Percentiles rank a stretch among this genome's conserved stretches.
Conservation (phyloP, 2,329 filamentous ascomycete genomes). For the Ambrosiella beaveri region DNA sequence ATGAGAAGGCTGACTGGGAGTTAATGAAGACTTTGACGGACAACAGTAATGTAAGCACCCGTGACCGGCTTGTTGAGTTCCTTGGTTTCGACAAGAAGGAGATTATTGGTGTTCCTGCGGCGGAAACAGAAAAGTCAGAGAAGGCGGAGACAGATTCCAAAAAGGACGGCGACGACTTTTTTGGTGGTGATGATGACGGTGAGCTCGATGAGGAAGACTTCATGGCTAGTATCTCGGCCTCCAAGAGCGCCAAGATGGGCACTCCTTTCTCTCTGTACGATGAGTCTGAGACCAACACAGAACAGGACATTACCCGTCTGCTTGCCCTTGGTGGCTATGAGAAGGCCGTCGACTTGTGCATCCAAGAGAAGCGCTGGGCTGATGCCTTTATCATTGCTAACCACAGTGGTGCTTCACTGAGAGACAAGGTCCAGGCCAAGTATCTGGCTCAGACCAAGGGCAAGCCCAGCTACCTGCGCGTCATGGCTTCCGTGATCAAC, state of each 20-base stretch:
- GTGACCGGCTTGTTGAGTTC: slow-evolving; percentile 71
- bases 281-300: slow-evolving; percentile 65
- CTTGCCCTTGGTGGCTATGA: slow-evolving; percentile 83
- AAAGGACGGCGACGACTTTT: slow-evolving; percentile 67
- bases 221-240: slow-evolving; percentile 65
- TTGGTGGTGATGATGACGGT: slow-evolving; percentile 39
- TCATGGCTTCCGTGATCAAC: slow-evolving; percentile 78
- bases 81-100: slow-evolving; percentile 62
- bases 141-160: slow-evolving; percentile 22
- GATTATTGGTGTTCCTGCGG: slow-evolving; percentile 19
- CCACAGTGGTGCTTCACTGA: slow-evolving; percentile 79
- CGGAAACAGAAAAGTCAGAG: slow-evolving; percentile 18
- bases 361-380: slow-evolving; percentile 77
- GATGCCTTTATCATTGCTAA: slow-evolving; percentile 98
- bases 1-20: slow-evolving; percentile 91
- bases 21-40: slow-evolving; percentile 62
- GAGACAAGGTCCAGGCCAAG: slow-evolving; percentile 82
- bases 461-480: slow-evolving; percentile 77
- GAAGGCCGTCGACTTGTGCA: slow-evolving; percentile 71
- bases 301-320: slow-evolving; percentile 73
- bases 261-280: slow-evolving; percentile 84
- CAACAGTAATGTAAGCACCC: slow-evolving; percentile 58
- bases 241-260: slow-evolving; percentile 82
- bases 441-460: slow-evolving; percentile 73
- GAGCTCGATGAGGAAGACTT: slow-evolving; percentile 62